Percentiles rank a stretch among this genome's conserved stretches.
Conservation (phyloP, 768 basidiomycete genomes). For the Sarcodon aspratus region DNA sequence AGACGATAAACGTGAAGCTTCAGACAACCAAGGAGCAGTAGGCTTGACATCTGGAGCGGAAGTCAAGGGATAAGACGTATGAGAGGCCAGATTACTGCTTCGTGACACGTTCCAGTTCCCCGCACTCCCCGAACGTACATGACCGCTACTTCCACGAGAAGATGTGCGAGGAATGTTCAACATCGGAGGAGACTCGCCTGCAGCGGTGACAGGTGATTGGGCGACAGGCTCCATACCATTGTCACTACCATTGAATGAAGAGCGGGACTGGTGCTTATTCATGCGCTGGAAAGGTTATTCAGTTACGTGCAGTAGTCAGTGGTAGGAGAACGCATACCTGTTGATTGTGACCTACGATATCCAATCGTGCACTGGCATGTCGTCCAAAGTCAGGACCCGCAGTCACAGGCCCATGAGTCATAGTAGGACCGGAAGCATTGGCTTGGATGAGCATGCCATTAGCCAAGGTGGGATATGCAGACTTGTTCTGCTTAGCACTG, state of each 20-base stretch:
- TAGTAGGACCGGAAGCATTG: slow-evolving; percentile 45
- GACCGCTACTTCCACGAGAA: slow-evolving; percentile 39
- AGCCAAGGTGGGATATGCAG: slow-evolving; percentile 60
- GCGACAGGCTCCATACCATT: slow-evolving; percentile 43
- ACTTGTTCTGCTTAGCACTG: slow-evolving; percentile 70
- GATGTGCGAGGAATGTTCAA: slow-evolving; percentile 21
- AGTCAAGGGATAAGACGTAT: slow-evolving; percentile 27
- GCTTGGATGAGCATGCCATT: slow-evolving; percentile 48
- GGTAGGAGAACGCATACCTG: slow-evolving; percentile 33
- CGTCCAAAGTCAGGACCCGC: slow-evolving; percentile 80
- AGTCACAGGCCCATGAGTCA: slow-evolving; percentile 73
- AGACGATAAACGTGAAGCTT: slow-evolving; percentile 26
- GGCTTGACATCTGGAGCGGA: slow-evolving; percentile 48
- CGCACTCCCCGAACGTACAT: slow-evolving; percentile 69
- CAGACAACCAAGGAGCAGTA: slow-evolving; percentile 18
- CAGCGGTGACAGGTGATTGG: slow-evolving; percentile 29
- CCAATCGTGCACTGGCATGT: slow-evolving; percentile 56
- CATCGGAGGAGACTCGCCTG: slow-evolving; percentile 25
- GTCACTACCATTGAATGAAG: slow-evolving; percentile 70
- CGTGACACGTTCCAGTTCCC: slow-evolving; percentile 68
- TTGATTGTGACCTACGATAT: slow-evolving; percentile 39
- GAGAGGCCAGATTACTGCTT: slow-evolving; percentile 34
- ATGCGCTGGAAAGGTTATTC: slow-evolving; percentile 24
- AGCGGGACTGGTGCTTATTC: slow-evolving; percentile 38
- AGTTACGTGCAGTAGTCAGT: neutral